Conservation (phyloP, 805 yeast genomes). For the Kodamaea hsintzibuensis region DNA sequence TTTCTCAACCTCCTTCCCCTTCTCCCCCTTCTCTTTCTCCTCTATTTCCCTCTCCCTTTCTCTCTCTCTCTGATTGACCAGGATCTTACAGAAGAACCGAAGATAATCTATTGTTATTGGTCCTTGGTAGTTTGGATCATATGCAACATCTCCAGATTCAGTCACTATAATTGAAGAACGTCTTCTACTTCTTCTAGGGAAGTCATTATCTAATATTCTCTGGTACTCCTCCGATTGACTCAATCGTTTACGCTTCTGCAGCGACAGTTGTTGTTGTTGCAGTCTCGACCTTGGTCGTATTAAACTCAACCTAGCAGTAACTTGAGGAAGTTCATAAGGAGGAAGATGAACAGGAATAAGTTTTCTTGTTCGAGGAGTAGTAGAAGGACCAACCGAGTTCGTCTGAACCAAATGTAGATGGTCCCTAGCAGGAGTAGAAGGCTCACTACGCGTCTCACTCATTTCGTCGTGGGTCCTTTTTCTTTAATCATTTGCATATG, state of each 20-base stretch:
- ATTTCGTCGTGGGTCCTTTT: neutral
- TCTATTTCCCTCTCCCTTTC: slow-evolving; percentile 5
- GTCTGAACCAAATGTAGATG: neutral
- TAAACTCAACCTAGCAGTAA: slow-evolving; percentile 13
- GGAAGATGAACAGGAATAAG: slow-evolving; percentile 19
- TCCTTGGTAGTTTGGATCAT: slow-evolving; percentile 34
- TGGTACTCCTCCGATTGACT: neutral
- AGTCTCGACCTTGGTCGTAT: slow-evolving; percentile 5
- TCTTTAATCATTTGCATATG: neutral
- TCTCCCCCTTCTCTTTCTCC: slow-evolving; percentile 6
- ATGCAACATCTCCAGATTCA: slow-evolving; percentile 23
- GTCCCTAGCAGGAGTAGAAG: slow-evolving; percentile 2
- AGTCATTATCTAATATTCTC: neutral
- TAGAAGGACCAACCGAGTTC: neutral
- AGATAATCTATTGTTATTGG: slow-evolving; percentile 40
- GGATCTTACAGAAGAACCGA: slow-evolving; percentile 34
- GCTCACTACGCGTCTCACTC: slow-evolving; percentile 10
- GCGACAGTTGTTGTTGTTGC: neutral
- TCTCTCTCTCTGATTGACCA: slow-evolving; percentile 14
- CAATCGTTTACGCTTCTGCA: neutral
- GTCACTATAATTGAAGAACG: slow-evolving; percentile 29
- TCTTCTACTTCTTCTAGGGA: slow-evolving; percentile 15
- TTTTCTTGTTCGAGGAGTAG: neutral
- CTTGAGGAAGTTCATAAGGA: slow-evolving; percentile 22
- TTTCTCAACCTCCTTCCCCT: neutral